Base-by-base conservation (phyloP, 768 basidiomycete species). In the Tremella fuciformis region DNA sequence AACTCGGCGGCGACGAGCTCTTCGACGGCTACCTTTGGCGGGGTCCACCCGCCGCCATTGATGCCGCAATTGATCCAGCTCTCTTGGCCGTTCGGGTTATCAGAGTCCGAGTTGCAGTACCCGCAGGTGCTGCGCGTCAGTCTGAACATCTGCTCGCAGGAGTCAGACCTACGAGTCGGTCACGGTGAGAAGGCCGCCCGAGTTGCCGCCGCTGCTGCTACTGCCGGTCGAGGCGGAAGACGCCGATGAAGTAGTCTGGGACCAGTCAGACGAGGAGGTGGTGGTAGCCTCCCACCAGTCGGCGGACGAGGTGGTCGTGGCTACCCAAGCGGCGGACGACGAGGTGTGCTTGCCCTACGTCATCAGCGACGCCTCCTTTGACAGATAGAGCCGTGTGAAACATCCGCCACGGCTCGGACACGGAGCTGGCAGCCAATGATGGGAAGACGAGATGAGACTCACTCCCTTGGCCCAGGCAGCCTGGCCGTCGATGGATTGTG, bases 41-140 rank as follows among this genome's bases (percentile, higher is more conserved):
- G 89, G 49, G 77, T 82, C 90, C 90, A 92, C 26, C 86, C 87
- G 29, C 65, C 70, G 41, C 58, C 58, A 44, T 81, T 79, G 55
- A 91, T 74, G 42, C 88, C 89, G 68, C 89, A 91, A 78, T 88
- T 89, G 64, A 91, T 75, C 83, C 85, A 91, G 54, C 83, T 79
- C 49, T 88, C 63, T 26, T 64, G 51, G 34, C 77, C 84, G 68
- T 80, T 77, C 18, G 76, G 75, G 8, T 58, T 24, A 19, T 64
- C 53, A 16, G 34, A 47, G 39, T 55, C 39, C 37, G 71, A 57
- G 13, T 59, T 51, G 41, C 65, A 73, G 41, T 50, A 67, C n/a
- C 74, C 74, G 55, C 74, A 75, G 22, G 54, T 53, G 19, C 67
- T 70, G 34, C 42, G 21, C 22, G 61, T 57, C 25, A 58, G 46